Evolutionary conservation across 352 stramenopile species (phyloP), one percentile per base, ranked within the genome.

Genomic region (Phytophthora idaei): DNA sequence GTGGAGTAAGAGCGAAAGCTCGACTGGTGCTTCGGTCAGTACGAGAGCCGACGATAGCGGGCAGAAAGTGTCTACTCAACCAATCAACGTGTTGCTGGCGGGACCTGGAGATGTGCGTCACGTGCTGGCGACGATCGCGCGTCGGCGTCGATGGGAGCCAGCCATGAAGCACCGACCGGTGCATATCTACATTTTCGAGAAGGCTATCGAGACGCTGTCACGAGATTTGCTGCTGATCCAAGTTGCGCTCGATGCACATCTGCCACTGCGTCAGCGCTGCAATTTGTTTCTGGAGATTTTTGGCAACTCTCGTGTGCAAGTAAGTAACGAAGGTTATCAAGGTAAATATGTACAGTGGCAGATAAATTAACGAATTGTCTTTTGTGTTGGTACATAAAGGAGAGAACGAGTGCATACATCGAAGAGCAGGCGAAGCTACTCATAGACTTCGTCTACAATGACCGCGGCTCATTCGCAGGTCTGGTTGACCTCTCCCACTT

Each of bases 201-300:
- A 80, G 37, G 72, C 83, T 12, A 77, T 90, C 39, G 95, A 99
- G 76, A 70, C 85, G 56, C 73, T 98, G 3, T 88, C 94, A 15
- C 80, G 94, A 4, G 82, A 98, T 64, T 74, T 98, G 41, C 64
- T 98, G 37, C 64, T 98, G 56, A 60, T 98, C 12, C 76, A 92
- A 62, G 81, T 98, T 47, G 80, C 92, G 5, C 71, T 89, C 21
- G 93, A 99, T 69, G 92, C 78, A 73, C 65, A 94, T 59, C 34
- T 98, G 28, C 93, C 96, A 0, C 71, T 99, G 28, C 84, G 90
- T 36, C 90, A 98, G 69, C 85, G 93, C 5, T 92, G 85, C 66
- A 97, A 91, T 51, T 64, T 81, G 25, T 98, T 97, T 56, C 78
- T 99, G 39, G 95, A 99, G 66, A 83, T 98, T 7, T 98, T 97